These are phyloP conservation scores for Coemansia sp. DNA, from an alignment of 192 early-diverging fungal species.

Conservation along the genomic window DNA sequence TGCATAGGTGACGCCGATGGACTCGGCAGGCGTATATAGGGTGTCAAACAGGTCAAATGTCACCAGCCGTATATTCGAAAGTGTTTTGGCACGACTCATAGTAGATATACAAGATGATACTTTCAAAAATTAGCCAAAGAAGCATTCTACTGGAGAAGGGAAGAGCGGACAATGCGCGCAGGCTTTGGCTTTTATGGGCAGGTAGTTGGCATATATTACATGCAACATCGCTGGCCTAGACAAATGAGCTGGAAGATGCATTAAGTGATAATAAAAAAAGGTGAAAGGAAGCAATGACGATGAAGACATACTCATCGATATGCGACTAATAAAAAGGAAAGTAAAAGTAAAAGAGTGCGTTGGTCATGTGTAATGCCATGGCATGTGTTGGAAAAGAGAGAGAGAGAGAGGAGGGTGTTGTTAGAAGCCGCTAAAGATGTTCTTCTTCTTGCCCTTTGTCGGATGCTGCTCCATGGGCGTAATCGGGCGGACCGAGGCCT, in stretches of 20 bases:
- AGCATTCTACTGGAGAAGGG: not conserved
- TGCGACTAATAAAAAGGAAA: not conserved
- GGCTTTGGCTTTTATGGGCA: not conserved
- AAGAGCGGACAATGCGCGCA: not conserved
- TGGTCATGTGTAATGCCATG: slow-evolving; percentile 7
- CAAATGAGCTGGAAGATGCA: not conserved
- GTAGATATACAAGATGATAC: not conserved
- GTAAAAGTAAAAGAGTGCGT: slow-evolving; percentile 3
- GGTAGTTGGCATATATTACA: not conserved
- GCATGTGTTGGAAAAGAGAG: slow-evolving; percentile 1
- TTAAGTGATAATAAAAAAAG: slow-evolving; percentile 5
- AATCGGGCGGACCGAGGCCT: slow-evolving; percentile 53
- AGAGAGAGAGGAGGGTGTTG: not conserved
- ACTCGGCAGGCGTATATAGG: slow-evolving; percentile 55
- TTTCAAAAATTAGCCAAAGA: not conserved
- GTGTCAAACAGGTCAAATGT: slow-evolving; percentile 69
- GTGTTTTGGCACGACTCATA: slow-evolving; percentile 6
- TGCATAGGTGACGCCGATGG: slow-evolving; percentile 27
- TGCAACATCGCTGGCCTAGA: not conserved
- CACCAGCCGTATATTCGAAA: slow-evolving; percentile 52
- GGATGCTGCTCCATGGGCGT: slow-evolving; percentile 53
- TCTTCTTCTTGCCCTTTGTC: slow-evolving; percentile 57
- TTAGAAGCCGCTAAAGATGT: slow-evolving; percentile 56
- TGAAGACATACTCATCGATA: slow-evolving; percentile 1
- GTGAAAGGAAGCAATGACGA: slow-evolving; percentile 6